Evolutionary conservation across 768 basidiomycete genomes (phyloP).

Genomic region (Phlebiopsis flavidoalba): DNA sequence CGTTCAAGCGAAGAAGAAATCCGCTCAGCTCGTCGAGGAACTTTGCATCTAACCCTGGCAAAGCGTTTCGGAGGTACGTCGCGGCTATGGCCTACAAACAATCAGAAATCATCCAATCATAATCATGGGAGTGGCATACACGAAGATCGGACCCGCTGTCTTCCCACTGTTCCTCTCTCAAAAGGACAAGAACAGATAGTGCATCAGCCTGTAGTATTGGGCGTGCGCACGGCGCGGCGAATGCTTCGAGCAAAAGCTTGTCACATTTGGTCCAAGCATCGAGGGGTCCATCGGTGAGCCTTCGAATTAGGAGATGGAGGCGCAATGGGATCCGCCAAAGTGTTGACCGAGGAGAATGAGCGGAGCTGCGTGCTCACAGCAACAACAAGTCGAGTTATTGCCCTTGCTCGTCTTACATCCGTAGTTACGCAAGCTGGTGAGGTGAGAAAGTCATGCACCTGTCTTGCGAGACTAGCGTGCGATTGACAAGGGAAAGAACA

Average conservation of each 20-base stretch:
- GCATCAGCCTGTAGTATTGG: slow-evolving; percentile 16
- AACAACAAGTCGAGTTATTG: slow-evolving; percentile 36
- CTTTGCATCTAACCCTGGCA: slow-evolving; percentile 25
- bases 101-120: not conserved
- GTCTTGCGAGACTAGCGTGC: not conserved
- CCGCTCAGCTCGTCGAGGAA: slow-evolving; percentile 18
- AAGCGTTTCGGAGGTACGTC: slow-evolving; percentile 27
- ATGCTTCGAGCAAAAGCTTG: slow-evolving; percentile 16
- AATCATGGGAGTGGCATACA: slow-evolving; percentile 4
- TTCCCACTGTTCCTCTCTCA: slow-evolving; percentile 36
- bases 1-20: not conserved
- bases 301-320: slow-evolving; percentile 31
- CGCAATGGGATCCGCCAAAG: slow-evolving; percentile 12
- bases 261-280: slow-evolving; percentile 31
- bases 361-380: slow-evolving; percentile 4
- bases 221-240: slow-evolving; percentile 25
- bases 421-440: slow-evolving; percentile 33
- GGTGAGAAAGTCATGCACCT: slow-evolving; percentile 37
- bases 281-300: slow-evolving; percentile 39
- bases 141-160: slow-evolving; percentile 16
- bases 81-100: slow-evolving; percentile 18
- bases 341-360: not conserved
- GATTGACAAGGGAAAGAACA: not conserved
- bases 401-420: slow-evolving; percentile 29
- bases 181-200: slow-evolving; percentile 28